phyloP scores from a whole-genome alignment of 495 filamentous ascomycete genomes.

The Annulohypoxylon bovei region DNA sequence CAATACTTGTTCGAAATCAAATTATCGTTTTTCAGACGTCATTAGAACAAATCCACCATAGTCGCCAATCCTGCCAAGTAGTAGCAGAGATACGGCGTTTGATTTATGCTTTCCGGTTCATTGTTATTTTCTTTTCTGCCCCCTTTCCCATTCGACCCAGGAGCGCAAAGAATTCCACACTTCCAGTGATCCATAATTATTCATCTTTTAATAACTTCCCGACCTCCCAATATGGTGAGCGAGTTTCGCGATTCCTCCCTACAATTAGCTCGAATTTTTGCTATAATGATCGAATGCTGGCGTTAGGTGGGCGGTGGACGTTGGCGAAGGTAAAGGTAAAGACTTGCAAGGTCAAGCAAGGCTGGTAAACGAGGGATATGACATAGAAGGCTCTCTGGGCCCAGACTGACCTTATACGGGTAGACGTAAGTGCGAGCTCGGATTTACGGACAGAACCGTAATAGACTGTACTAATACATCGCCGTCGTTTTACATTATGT shows the following conservation, averaged over 20 bases:
- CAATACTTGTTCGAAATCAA: slow-evolving; percentile 9
- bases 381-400: not conserved
- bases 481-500: not conserved
- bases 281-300: not conserved
- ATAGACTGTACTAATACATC: not conserved
- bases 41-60: not conserved
- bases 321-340: not conserved
- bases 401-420: not conserved
- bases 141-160: not conserved
- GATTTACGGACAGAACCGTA: not conserved
- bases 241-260: not conserved
- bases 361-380: not conserved
- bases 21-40: slow-evolving; percentile 1
- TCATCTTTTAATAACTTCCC: not conserved
- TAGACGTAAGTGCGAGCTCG: slow-evolving; percentile 2
- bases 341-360: slow-evolving; percentile 40
- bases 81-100: not conserved
- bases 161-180: not conserved
- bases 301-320: slow-evolving; percentile 21
- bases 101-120: not conserved
- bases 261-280: not conserved
- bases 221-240: not conserved
- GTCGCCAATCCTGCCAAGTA: slow-evolving; percentile 15
- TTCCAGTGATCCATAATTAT: not conserved
- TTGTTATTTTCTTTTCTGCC: not conserved